These are phyloP conservation scores for Salix purpurea DNA, from an alignment of 345 rosid genomes.

Conservation along the genomic window DNA sequence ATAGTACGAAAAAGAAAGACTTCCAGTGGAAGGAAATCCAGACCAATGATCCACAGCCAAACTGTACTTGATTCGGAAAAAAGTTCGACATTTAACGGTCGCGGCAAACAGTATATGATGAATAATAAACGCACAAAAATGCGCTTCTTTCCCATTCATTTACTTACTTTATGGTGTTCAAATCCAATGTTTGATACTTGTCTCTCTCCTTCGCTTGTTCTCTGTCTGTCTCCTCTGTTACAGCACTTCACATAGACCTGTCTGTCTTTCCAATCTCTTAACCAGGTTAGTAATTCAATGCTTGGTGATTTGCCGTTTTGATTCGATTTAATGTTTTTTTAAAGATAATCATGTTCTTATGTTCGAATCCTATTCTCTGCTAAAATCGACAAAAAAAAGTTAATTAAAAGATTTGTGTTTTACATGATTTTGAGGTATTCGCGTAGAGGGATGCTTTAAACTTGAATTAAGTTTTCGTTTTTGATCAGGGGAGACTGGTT, in stretches of 20 bases:
- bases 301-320: background rate
- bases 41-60: background rate
- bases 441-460: background rate
- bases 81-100: background rate
- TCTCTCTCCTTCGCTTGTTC: background rate
- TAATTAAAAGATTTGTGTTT: background rate
- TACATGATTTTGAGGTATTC: background rate
- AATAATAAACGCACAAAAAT: background rate
- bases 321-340: background rate
- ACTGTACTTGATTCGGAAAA: background rate
- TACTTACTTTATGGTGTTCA: background rate
- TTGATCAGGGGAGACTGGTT: constrained; percentile 3
- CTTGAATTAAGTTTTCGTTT: constrained; percentile 7
- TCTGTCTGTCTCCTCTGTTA: background rate
- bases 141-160: background rate
- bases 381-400: background rate
- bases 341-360: background rate
- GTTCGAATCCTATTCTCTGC: background rate
- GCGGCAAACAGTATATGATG: constrained; percentile 12
- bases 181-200: background rate
- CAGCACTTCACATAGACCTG: background rate
- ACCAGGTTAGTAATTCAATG: background rate
- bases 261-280: background rate
- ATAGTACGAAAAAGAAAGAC: background rate
- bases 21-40: background rate